These are phyloP conservation scores for Starmerella gropengiesseri DNA, from an alignment of 805 yeast genomes.

Conservation along the genomic window DNA sequence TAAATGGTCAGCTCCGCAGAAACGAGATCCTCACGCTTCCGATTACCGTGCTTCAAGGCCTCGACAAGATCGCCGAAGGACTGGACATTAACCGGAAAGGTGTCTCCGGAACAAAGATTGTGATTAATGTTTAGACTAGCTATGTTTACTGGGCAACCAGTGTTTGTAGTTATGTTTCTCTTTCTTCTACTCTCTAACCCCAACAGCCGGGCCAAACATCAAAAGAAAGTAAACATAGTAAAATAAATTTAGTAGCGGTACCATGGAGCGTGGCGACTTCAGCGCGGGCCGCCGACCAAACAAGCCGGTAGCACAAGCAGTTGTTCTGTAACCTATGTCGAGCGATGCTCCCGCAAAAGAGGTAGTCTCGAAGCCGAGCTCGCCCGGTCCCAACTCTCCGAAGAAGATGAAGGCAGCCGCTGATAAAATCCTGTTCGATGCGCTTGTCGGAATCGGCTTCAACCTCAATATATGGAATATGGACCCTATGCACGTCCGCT, in stretches of 20 bases:
- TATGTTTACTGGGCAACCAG: not conserved
- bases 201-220: too few relatives aligned
- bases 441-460: slow-evolving; percentile 15
- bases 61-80: slow-evolving; percentile 23
- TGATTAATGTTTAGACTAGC: slow-evolving; percentile 12
- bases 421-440: slow-evolving; percentile 11
- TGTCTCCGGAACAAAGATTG: slow-evolving; percentile 24
- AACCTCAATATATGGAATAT: slow-evolving; percentile 17
- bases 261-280: too few relatives aligned
- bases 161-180: not conserved
- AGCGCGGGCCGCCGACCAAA: too few relatives aligned
- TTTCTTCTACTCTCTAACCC: too few relatives aligned
- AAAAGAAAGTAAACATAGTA: too few relatives aligned
- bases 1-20: slow-evolving; percentile 17
- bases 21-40: slow-evolving; percentile 17
- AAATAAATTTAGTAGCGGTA: too few relatives aligned
- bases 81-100: slow-evolving; percentile 20
- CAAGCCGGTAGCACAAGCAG: too few relatives aligned
- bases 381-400: not conserved
- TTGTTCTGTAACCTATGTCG: too few relatives aligned
- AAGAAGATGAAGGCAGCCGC: slow-evolving; percentile 3
- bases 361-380: not conserved
- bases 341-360: too few relatives aligned
- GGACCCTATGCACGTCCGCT: slow-evolving; percentile 18
- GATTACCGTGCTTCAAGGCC: slow-evolving; percentile 21